Evolutionary conservation across 371 early-diverging fungal genomes (phyloP).

Genomic region (Mucor velutinosus): DNA sequence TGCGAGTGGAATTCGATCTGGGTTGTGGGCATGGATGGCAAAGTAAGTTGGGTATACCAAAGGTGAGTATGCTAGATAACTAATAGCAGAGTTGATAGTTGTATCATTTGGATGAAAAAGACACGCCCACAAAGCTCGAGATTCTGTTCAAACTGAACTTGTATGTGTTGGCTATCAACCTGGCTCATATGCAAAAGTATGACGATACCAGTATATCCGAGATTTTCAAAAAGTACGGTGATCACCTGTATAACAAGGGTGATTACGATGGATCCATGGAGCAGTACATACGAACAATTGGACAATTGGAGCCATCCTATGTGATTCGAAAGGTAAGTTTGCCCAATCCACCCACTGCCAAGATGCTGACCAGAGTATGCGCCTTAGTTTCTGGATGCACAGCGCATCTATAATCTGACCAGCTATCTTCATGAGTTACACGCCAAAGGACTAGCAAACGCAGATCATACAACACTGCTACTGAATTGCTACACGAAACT

Average conservation of each 20-base stretch:
- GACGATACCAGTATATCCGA: constrained; percentile 79
- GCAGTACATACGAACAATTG: constrained; percentile 91
- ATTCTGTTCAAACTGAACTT: constrained; percentile 86
- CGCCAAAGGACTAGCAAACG: constrained; percentile 79
- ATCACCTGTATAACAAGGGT: constrained; percentile 78
- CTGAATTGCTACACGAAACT: constrained; percentile 97
- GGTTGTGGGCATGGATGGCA: constrained; percentile 79
- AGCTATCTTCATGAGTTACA: constrained; percentile 90
- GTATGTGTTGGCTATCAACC: constrained; percentile 84
- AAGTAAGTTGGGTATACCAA: constrained; percentile 51
- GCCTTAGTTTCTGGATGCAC: constrained; percentile 84
- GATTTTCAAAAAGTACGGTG: constrained; percentile 92
- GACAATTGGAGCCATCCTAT: constrained; percentile 93
- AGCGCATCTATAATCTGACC: constrained; percentile 87
- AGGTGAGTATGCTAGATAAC: not conserved
- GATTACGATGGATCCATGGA: constrained; percentile 92
- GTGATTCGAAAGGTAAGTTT: constrained; percentile 82
- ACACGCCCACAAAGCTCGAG: constrained; percentile 84
- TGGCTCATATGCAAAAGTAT: constrained; percentile 76
- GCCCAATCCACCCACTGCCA: no score
- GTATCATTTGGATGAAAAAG: constrained; percentile 84
- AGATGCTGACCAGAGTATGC: not conserved
- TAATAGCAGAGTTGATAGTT: constrained; percentile 48
- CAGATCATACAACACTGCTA: constrained; percentile 92
- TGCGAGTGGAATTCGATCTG: constrained; percentile 93